Evolutionary conservation across 1,139 yeast genomes (phyloP), one percentile per base, ranked within the genome.

Genomic region (Pichia inconspicua): DNA sequence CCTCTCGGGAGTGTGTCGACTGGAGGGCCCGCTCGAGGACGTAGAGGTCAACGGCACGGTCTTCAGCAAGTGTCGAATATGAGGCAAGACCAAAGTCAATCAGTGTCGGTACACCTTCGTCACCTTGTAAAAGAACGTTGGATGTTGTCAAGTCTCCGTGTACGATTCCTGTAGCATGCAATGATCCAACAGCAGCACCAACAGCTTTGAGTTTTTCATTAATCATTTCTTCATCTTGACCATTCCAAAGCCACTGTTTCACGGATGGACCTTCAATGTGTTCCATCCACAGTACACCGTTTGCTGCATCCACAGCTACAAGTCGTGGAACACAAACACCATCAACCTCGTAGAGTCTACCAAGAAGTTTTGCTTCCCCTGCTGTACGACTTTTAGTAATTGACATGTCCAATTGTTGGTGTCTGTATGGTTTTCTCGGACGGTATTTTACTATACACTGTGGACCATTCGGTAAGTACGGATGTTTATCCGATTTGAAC

Each of bases 141-240:
- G 97, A 89, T 27, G 94, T 81, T 0, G 99, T 94, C 59, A 94
- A 72, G 63, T 94, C 99, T 1, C 99, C 98, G 63, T 94, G 99
- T 30, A 89, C 82, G 67, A 87, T 78, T 55, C 88, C 95, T 53
- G 78, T 72, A 55, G 75, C 61, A 66, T 94, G 99, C 58, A 92
- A 68, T 47, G 72, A 64, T 0, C 85, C 97, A 43, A 94, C 77
- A 49, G 80, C 75, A 39, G 62, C 60, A 0, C 98, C 99, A 2
- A 86, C 88, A 19, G 65, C 62, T 7, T 52, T 53, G 53, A 84
- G 66, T 36, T 36, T 36, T 8, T 15, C 12, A 8, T 6, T 19
- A 5, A 36, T 15, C 3, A 7, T 15, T 15, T 15, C 12, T 2
- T 78, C 68, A 0, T 54, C 52, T 53, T 72, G 60, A 0, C 79